A percentile compares a stretch with the other conserved stretches of the same genome.
phyloP scores from a whole-genome alignment of 1,139 yeast genomes.

The Pichia sp. region DNA sequence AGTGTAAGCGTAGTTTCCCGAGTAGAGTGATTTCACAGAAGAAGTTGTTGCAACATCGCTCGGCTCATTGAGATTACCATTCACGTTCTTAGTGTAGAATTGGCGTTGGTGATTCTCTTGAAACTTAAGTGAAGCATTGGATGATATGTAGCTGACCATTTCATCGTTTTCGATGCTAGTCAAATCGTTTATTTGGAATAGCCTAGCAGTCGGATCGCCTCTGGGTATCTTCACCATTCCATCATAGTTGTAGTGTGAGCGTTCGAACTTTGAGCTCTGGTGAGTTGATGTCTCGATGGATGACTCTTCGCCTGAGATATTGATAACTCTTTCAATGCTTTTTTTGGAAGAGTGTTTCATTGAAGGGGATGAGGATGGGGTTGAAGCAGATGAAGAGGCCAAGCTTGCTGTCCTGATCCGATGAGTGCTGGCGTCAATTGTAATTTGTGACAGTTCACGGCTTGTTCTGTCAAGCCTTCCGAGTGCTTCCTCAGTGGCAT shows the following conservation, averaged over 20 bases:
- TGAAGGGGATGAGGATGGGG: no score
- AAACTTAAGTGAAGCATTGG: constrained; percentile 5
- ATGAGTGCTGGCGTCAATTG: no score
- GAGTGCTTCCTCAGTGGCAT: no score
- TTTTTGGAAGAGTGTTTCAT: constrained; percentile 13
- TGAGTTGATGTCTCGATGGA: no score
- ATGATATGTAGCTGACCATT: constrained; percentile 6
- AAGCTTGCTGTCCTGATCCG: no score
- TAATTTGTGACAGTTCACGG: no score
- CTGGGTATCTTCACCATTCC: no score
- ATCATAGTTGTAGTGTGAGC: no score
- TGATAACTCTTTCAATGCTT: constrained; percentile 16
- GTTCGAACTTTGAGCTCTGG: no score
- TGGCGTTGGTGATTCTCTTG: constrained; percentile 7
- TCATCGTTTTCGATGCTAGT: constrained; percentile 9
- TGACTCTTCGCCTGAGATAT: no score
- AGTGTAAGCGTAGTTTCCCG: neutral
- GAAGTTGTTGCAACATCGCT: constrained; percentile 5
- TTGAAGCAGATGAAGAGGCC: no score
- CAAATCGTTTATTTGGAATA: constrained; percentile 4
- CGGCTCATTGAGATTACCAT: neutral
- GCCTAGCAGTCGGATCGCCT: neutral
- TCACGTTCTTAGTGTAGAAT: constrained; percentile 3
- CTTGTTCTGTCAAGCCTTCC: no score
- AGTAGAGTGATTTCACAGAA: constrained; percentile 8